Percentiles rank a stretch among this genome's conserved stretches.
These are phyloP conservation scores for Durotheca rogersii DNA, from an alignment of 495 filamentous ascomycete genomes.

Conservation along the genomic window DNA sequence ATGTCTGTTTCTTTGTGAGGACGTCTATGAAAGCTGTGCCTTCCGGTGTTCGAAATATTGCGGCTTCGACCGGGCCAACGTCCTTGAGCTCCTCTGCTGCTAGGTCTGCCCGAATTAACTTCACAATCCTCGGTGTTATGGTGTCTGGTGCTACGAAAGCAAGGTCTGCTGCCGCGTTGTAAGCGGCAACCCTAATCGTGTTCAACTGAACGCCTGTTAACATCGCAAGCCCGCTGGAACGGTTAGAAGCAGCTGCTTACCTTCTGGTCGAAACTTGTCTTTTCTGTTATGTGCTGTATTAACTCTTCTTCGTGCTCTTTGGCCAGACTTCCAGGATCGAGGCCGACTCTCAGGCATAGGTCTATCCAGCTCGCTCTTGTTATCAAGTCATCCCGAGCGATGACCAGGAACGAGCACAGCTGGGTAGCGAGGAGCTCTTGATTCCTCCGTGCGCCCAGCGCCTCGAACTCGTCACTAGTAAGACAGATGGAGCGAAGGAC, in stretches of 20 bases:
- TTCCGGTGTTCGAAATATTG: slow-evolving; percentile 85
- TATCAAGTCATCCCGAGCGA: slow-evolving; percentile 76
- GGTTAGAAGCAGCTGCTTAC: slow-evolving; percentile 33
- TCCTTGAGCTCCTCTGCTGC: slow-evolving; percentile 61
- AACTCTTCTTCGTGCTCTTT: slow-evolving; percentile 49
- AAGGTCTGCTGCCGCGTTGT: slow-evolving; percentile 78
- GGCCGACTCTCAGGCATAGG: slow-evolving; percentile 69
- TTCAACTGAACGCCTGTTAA: slow-evolving; percentile 36
- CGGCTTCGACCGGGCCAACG: slow-evolving; percentile 82
- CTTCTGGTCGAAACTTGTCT: slow-evolving; percentile 49
- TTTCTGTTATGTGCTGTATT: slow-evolving; percentile 50
- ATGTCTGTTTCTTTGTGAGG: slow-evolving; percentile 71
- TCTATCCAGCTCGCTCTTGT: slow-evolving; percentile 84
- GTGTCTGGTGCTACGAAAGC: slow-evolving; percentile 88
- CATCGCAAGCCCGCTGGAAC: background rate
- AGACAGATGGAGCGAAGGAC: slow-evolving; percentile 74
- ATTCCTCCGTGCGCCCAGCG: slow-evolving; percentile 38
- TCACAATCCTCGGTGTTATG: slow-evolving; percentile 73
- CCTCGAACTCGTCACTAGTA: slow-evolving; percentile 41
- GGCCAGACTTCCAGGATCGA: slow-evolving; percentile 80
- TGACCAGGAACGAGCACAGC: slow-evolving; percentile 71
- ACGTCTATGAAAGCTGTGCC: slow-evolving; percentile 89
- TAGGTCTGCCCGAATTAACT: slow-evolving; percentile 70
- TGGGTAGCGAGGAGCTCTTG: slow-evolving; percentile 56
- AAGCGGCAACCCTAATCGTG: slow-evolving; percentile 66